Percentiles rank a stretch among this genome's conserved stretches.
phyloP scores from a whole-genome alignment of 495 filamentous ascomycete genomes.

The Penicillium lividum region DNA sequence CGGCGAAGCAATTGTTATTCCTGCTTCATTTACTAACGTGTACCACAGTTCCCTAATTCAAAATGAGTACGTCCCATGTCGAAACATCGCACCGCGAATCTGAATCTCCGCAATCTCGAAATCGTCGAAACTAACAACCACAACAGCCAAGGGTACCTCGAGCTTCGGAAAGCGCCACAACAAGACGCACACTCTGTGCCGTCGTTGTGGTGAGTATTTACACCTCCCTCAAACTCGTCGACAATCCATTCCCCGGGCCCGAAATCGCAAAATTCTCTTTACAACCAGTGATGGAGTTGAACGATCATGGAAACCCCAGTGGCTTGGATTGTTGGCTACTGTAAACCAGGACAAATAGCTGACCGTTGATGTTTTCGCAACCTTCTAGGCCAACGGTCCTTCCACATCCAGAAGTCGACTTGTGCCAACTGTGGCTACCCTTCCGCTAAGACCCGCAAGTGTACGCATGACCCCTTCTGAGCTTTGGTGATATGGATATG shows the following conservation, averaged over 20 bases:
- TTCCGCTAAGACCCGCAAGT: slow-evolving; percentile 93
- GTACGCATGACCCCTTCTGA: slow-evolving; percentile 64
- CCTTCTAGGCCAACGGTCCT: slow-evolving; percentile 77
- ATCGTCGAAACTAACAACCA: slow-evolving; percentile 46
- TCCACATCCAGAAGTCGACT: slow-evolving; percentile 99
- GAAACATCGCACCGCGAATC: slow-evolving; percentile 27
- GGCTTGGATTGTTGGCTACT: slow-evolving; percentile 8
- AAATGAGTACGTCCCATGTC: slow-evolving; percentile 60
- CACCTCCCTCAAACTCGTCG: slow-evolving; percentile 21
- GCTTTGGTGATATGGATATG: slow-evolving; percentile 16
- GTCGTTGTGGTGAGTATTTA: slow-evolving; percentile 90
- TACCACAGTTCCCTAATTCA: slow-evolving; percentile 56
- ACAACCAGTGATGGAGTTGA: slow-evolving; percentile 21
- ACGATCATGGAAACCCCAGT: slow-evolving; percentile 17
- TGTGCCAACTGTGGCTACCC: slow-evolving; percentile 98
- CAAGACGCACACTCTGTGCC: slow-evolving; percentile 99
- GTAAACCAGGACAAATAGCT: slow-evolving; percentile 20
- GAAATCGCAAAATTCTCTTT: slow-evolving; percentile 27
- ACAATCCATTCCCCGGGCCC: slow-evolving; percentile 18
- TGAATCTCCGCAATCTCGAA: slow-evolving; percentile 29
- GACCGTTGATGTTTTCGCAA: slow-evolving; percentile 34
- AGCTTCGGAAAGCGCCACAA: slow-evolving; percentile 99
- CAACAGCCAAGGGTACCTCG: slow-evolving; percentile 86
- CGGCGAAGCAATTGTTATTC: neutral
- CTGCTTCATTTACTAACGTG: slow-evolving; percentile 19